These are phyloP conservation scores for Prunus salicina DNA, from an alignment of 306 rosid species.

Conservation along the genomic window DNA sequence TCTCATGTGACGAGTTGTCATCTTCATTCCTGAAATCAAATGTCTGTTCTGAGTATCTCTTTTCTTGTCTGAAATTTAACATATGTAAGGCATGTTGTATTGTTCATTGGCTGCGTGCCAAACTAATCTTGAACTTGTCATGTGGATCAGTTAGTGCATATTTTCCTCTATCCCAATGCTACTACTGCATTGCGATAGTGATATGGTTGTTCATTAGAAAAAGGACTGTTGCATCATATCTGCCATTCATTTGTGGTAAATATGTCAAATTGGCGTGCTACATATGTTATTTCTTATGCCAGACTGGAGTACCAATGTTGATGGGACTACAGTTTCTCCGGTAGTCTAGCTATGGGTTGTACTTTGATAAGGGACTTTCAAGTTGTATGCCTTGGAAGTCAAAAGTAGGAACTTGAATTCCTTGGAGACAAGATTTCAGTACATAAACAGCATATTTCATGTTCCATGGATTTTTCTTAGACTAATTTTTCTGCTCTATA, in stretches of 20 bases:
- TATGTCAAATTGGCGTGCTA: not conserved
- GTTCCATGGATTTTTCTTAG: not conserved
- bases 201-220: not conserved
- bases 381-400: not conserved
- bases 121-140: not conserved
- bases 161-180: not conserved
- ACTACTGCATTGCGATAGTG: not conserved
- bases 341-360: not conserved
- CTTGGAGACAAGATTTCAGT: slow-evolving; percentile 15
- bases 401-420: not conserved
- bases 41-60: slow-evolving; percentile 46
- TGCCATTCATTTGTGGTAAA: not conserved
- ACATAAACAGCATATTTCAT: not conserved
- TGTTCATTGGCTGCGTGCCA: not conserved
- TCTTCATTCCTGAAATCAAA: slow-evolving; percentile 52
- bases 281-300: not conserved
- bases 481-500: slow-evolving; percentile 24
- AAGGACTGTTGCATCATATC: not conserved
- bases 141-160: not conserved
- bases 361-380: not conserved
- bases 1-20: slow-evolving; percentile 44
- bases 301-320: not conserved
- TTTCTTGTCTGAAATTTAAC: slow-evolving; percentile 4
- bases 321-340: not conserved
- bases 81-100: not conserved